Evolutionary conservation across 2,329 filamentous ascomycete genomes (phyloP), one percentile per base, ranked within the genome.

Genomic region (Aquanectria penicillioides): DNA sequence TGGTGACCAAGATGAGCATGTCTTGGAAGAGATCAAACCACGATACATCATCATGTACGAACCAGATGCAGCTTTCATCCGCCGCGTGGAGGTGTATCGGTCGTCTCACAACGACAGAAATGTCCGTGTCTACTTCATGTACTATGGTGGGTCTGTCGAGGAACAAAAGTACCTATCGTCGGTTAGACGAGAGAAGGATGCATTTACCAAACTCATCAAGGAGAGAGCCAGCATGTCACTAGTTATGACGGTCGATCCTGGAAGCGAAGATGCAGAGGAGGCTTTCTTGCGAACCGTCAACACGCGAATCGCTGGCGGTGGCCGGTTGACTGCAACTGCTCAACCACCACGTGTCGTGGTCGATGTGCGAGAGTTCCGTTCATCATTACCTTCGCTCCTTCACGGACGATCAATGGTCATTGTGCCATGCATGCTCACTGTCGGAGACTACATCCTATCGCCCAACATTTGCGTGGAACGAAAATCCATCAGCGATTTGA

Each of bases 41-140:
- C 89, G 92, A 59, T 97, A 97, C 75, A 93, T 99, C 58, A 91
- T 99, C 78, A 98, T 99, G 95, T 99, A 97, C 75, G 95, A 98
- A 73, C 94, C 95, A 1, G 93, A 98, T 65, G 88, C 94, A 3
- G 89, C 94, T 3, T 99, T 99, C 74, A 97, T 98, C 70, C 88
- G 95, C 12, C 85, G 94, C 31, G 90, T 99, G 17, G 95, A 99
- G 74, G 94, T 98, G 2, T 99, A 98, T 77, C 89, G 95, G 33
- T 97, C 93, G 49, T 97, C 94, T 9, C 95, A 99, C 77, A 91
- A 89, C 57, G 92, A 94, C 73, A 84, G 93, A 29, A 93, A 92
- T 69, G 92, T 98, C 36, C 87, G 93, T 37, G 94, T 97, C 1
- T 99, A 97, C 78, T 98, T 98, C 74, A 88, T 98, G 81, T 98